Conservation (phyloP, 2,329 filamentous ascomycete species). For the Epichloe glyceriae region DNA sequence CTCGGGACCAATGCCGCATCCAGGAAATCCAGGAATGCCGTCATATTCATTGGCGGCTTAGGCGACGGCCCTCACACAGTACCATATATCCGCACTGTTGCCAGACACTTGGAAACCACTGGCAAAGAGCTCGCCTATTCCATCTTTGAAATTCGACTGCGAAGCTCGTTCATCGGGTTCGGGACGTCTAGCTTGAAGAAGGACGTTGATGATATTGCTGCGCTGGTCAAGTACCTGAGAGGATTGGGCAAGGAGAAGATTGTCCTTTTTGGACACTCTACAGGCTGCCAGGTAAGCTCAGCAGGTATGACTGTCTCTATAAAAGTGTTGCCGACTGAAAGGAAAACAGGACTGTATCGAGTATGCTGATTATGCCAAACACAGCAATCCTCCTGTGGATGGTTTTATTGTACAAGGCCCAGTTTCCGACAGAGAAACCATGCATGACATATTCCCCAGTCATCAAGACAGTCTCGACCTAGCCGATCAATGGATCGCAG, state of each 20-base stretch:
- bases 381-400: slow-evolving; percentile 43
- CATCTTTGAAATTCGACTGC: slow-evolving; percentile 42
- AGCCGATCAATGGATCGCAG: slow-evolving; percentile 41
- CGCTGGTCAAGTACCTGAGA: slow-evolving; percentile 41
- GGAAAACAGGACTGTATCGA: slow-evolving; percentile 39
- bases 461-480: slow-evolving; percentile 32
- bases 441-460: slow-evolving; percentile 32
- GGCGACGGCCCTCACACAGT: slow-evolving; percentile 56
- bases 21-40: slow-evolving; percentile 42
- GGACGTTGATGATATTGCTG: slow-evolving; percentile 41
- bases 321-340: neutral
- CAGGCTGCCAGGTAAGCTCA: slow-evolving; percentile 37
- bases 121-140: slow-evolving; percentile 30
- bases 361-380: slow-evolving; percentile 32
- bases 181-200: slow-evolving; percentile 36
- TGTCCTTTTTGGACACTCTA: slow-evolving; percentile 45
- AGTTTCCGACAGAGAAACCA: slow-evolving; percentile 61
- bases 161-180: slow-evolving; percentile 40
- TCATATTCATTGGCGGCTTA: slow-evolving; percentile 60
- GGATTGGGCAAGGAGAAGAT: slow-evolving; percentile 35
- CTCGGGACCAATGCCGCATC: slow-evolving; percentile 23
- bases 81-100: slow-evolving; percentile 38
- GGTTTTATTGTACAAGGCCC: slow-evolving; percentile 71
- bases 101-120: slow-evolving; percentile 26
- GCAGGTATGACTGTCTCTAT: neutral